phyloP scores from a whole-genome alignment of 306 rosid species.

The Senna siamea region DNA sequence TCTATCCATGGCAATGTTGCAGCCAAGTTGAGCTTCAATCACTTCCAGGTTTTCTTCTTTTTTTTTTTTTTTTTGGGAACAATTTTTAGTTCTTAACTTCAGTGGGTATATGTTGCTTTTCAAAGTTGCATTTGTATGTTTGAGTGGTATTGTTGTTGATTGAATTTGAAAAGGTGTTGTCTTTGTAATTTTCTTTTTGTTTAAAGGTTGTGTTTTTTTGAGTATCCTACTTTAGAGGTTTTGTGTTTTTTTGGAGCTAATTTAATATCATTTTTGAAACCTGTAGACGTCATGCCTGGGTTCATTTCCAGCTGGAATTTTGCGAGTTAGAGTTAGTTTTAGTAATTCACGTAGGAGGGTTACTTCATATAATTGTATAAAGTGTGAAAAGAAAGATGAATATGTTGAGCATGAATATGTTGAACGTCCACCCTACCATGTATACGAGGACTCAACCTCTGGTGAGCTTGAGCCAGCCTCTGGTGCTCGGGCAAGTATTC shows the following conservation, averaged over 20 bases:
- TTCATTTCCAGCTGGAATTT: slow-evolving; percentile 59
- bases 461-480: slow-evolving; percentile 98
- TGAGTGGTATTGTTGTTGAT: background rate
- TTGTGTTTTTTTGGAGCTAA: slow-evolving; percentile 34
- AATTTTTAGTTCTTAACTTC: background rate
- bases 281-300: slow-evolving; percentile 63
- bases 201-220: no score
- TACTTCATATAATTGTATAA: slow-evolving; percentile 57
- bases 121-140: slow-evolving; percentile 19
- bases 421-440: slow-evolving; percentile 83
- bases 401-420: slow-evolving; percentile 57
- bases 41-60: slow-evolving; percentile 55
- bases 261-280: slow-evolving; percentile 35
- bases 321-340: slow-evolving; percentile 58
- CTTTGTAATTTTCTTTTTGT: no score
- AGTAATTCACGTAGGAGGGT: slow-evolving; percentile 46
- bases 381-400: slow-evolving; percentile 74
- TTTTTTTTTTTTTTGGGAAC: background rate
- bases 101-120: slow-evolving; percentile 19
- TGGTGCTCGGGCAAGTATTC: slow-evolving; percentile 96
- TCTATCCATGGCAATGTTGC: slow-evolving; percentile 48
- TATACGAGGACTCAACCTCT: slow-evolving; percentile 87
- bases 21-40: slow-evolving; percentile 57
- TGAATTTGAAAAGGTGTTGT: no score
- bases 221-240: no score